Percentiles rank a stretch among this genome's conserved stretches.
phyloP scores from a whole-genome alignment of 768 basidiomycete genomes.

The Xanthoconium purpureum region DNA sequence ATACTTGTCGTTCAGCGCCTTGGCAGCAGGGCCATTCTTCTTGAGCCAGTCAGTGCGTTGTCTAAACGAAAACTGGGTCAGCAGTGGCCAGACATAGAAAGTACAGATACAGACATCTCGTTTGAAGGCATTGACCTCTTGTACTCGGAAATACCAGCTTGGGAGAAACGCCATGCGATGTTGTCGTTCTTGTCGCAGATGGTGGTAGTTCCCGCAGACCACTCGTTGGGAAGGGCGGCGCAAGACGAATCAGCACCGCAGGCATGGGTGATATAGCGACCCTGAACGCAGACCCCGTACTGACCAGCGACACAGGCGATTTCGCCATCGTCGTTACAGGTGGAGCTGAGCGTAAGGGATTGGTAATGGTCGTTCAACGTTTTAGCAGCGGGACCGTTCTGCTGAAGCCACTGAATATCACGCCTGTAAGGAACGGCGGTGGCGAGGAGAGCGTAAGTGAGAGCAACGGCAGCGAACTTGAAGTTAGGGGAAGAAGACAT shows the following conservation, averaged over 20 bases:
- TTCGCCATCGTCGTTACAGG: constrained; percentile 18
- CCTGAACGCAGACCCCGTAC: neutral
- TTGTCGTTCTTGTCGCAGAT: constrained; percentile 13
- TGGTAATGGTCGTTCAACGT: constrained; percentile 23
- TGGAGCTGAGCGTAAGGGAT: constrained; percentile 9
- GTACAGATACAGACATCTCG: neutral
- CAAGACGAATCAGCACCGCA: constrained; percentile 20
- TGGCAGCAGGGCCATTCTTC: constrained; percentile 24
- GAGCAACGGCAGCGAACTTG: constrained; percentile 10
- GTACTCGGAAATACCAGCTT: constrained; percentile 14
- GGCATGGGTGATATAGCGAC: constrained; percentile 6
- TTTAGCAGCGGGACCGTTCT: constrained; percentile 26
- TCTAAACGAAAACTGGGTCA: constrained; percentile 4
- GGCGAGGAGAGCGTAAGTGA: constrained; percentile 17
- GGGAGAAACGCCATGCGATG: constrained; percentile 9
- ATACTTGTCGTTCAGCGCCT: constrained; percentile 27
- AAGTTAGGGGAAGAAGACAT: constrained; percentile 17
- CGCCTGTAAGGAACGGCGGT: constrained; percentile 19
- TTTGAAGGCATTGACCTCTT: constrained; percentile 2
- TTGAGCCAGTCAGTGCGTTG: constrained; percentile 18
- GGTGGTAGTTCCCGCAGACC: constrained; percentile 19
- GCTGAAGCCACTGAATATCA: constrained; percentile 19
- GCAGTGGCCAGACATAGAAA: neutral
- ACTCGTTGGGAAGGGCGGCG: constrained; percentile 26
- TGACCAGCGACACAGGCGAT: constrained; percentile 15